Evolutionary conservation across 176 grass and related monocot species (phyloP), one percentile per base, ranked within the genome.

Genomic region (Lolium rigidum): DNA sequence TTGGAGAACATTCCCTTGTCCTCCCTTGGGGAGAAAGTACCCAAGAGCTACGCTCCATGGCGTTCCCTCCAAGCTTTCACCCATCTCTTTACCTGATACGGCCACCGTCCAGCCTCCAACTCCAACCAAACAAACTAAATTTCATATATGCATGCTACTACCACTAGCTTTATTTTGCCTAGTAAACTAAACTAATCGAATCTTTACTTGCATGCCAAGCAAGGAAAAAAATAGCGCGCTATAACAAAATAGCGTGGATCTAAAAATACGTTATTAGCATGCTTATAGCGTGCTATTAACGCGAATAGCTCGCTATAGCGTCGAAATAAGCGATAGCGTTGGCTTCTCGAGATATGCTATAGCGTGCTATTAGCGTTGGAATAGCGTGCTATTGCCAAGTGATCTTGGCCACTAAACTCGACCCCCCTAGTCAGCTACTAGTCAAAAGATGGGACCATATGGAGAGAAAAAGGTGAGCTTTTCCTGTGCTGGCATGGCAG

Each of bases 1-100:
- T 74, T 64, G 83, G 90, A 83, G 83, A 89, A 92, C 90, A 92
- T 92, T 89, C 87, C 17, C 83, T 80, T 54, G 83, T 83, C 87
- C 41, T 80, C 44, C 82, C 80, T 41, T 20, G 73, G 37, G 83
- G 13, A 63, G 80, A 80, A 92, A 76, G 79, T 6, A 44, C 48
- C 74, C 79, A 86, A 86, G 24, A 51, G 51, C 83, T 83, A 89
- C 41, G 17, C 44, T 88, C 90, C 87, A 86, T 52, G 38, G 25
- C 72, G 79, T 82, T 83, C 78, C 57, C 74, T 89, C 65, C 90
- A 86, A 89, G 22, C 75, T 57, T 68, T 75, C 70, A 50, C 44
- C 57, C 69, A 25, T 74, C 44, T 25, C 47, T 49, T 24, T 3
- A 14, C 44, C 70, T 74, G 37, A 73, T 8, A 24, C 58, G 58